Evolutionary conservation across 306 rosid species (phyloP), one percentile per base, ranked within the genome.

Genomic region (Pyrus communis): DNA sequence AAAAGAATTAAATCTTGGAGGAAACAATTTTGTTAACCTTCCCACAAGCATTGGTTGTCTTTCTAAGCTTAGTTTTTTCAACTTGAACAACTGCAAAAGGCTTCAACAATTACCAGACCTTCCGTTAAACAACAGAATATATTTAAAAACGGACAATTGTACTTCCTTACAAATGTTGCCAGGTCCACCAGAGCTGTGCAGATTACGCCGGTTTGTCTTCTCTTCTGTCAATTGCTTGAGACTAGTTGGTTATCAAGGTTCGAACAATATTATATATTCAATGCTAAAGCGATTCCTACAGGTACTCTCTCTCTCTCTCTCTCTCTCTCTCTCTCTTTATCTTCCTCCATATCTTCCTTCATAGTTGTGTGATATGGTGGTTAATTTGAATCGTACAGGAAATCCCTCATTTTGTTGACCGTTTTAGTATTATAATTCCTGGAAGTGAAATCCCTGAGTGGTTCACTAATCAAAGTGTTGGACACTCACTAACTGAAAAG

Each of bases 11-110:
- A 0, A 14, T 28, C 67, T 81, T 4, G 2, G 21, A 28, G 55
- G 80, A 22, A 81, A 81, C 23, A 64, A n/a, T 3, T 75, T 81
- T 57, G 38, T 25, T 35, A 15, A 4, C 21, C 66, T 81, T 22
- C 84, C 80, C 2, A 11, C 38, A 9, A 70, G 80, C 68, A 27
- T 81, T 25, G 40, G 57, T 9, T 11, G 55, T 25, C 84, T 81
- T 22, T 67, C 75, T 9, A 42, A 51, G 31, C 55, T 81, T 11
- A 0, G 0, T 0, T 2, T 0, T 13, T 2, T 75, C 25, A 3
- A 11, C 10, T 15, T 81, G 40, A 22, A 1, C 1, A 7, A 25
- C 3, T 81, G 80, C 67, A 27, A 14, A 27, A 75, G 52, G 74
- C 77, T 81, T 63, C 2, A 33, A 22, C 22, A 12, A 22, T 6